These are phyloP conservation scores for Penicillium olsonii DNA, from an alignment of 2,329 filamentous ascomycete species.

Conservation along the genomic window DNA sequence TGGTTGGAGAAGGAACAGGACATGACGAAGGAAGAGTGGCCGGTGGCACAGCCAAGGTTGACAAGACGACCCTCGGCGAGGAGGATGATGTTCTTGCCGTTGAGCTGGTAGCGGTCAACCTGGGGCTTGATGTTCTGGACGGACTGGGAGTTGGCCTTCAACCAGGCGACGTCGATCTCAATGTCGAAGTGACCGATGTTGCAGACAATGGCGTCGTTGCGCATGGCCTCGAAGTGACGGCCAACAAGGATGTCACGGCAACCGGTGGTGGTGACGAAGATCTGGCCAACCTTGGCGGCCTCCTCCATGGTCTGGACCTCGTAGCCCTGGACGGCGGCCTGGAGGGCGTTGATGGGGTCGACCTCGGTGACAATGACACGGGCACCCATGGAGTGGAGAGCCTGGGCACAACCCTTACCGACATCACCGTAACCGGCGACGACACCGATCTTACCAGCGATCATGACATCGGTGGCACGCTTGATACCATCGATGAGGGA, in stretches of 20 bases:
- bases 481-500: conserved; percentile 99
- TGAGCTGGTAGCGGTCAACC: conserved; percentile 98
- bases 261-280: conserved; percentile 98
- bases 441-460: conserved; percentile 97
- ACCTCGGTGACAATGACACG: conserved; percentile 96
- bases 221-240: conserved; percentile 91
- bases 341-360: conserved; percentile 98
- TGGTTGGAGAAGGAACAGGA: conserved; percentile 99
- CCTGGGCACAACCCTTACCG: conserved; percentile 96
- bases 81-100: conserved; percentile 95
- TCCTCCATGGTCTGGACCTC: conserved; percentile 98
- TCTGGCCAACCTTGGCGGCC: conserved; percentile 83
- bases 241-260: conserved; percentile 97
- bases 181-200: conserved; percentile 99
- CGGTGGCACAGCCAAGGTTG: conserved; percentile 98
- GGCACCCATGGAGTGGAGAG: conserved; percentile 95
- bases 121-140: conserved; percentile 99
- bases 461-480: conserved; percentile 99
- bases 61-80: conserved; percentile 97
- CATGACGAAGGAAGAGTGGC: conserved; percentile 99
- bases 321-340: conserved; percentile 96
- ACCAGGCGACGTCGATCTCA: conserved; percentile 99
- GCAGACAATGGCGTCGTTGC: conserved; percentile 98
- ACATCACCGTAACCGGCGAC: conserved; percentile 99
- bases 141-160: conserved; percentile 93